Evolutionary conservation across 495 filamentous ascomycete genomes (phyloP).

Genomic region (Xylaria flabelliformis): DNA sequence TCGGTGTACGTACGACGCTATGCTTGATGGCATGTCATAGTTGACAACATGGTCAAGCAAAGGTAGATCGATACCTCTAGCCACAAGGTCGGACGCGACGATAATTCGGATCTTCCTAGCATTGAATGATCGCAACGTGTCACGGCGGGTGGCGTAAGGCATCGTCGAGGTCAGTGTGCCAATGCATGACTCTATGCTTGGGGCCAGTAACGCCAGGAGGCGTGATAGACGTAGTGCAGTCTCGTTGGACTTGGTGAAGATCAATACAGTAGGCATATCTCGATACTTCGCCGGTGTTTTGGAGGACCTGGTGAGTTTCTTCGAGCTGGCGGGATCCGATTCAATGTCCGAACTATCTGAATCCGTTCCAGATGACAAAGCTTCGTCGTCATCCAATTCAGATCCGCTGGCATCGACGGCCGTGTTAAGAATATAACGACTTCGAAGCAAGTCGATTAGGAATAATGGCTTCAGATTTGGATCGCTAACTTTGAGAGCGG

Average conservation of each 20-base stretch:
- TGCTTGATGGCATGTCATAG: conserved; percentile 85
- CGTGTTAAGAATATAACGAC: conserved; percentile 39
- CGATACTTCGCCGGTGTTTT: conserved; percentile 4
- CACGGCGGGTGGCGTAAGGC: conserved; percentile 65
- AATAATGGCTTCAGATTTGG: conserved; percentile 84
- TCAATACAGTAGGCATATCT: conserved; percentile 61
- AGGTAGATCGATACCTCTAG: conserved; percentile 87
- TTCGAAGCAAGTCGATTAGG: conserved; percentile 67
- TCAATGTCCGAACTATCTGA: conserved; percentile 37
- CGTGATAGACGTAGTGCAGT: conserved; percentile 78
- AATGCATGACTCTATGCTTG: conserved; percentile 60
- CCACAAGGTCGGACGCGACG: conserved; percentile 89
- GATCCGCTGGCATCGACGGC: conserved; percentile 1
- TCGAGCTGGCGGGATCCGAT: conserved; percentile 15
- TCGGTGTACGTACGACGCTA: conserved; percentile 88
- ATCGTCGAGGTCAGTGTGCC: conserved; percentile 79
- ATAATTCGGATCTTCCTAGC: conserved; percentile 71
- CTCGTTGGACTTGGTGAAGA: conserved; percentile 91
- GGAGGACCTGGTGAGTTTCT: conserved; percentile 22
- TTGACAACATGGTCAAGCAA: conserved; percentile 86
- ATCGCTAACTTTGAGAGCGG: conserved; percentile 75
- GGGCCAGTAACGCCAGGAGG: conserved; percentile 73
- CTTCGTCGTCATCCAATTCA: conserved; percentile 33
- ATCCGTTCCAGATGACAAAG: conserved; percentile 43
- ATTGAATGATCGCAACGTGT: conserved; percentile 66